Base-by-base conservation (phyloP, 768 basidiomycete species). In the Chalciporus chontae region DNA sequence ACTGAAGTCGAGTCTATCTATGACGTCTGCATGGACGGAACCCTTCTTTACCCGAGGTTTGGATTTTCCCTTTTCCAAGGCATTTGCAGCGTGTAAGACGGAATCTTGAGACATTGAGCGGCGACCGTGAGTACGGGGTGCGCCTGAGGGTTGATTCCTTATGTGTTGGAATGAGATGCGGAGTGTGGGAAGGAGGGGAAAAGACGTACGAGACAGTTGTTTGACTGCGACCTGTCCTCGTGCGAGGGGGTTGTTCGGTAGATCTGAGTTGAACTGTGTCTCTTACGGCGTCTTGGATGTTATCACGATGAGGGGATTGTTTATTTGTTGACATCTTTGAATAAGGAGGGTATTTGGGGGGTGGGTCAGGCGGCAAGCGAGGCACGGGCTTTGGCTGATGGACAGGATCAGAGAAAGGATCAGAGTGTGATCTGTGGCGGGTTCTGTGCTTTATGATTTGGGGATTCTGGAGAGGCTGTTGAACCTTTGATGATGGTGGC, bases 1-100 rank as follows among this genome's bases (percentile, higher is more conserved):
- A 15, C 87, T 87, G 52, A 81, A 87, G 71, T 93, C 90, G 51
- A 93, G 81, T 57, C 87, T 80, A 76, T 93, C 90, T 70, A 93
- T 93, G 59, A 90, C 83, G 74, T 93, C 90, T 56, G 89, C 89
- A 64, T 93, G 88, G 52, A 80, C 76, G 18, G 87, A 90, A 50
- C 83, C 81, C 71, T 90, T 91, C 79, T 78, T 80, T 57, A 72
- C 55, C 62, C 76, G 74, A 51, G 74, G 62, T 63, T 80, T 83
- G 61, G 55, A 53, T 57, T 74, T 80, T 46, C 67, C 61, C 62
- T 76, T 79, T 53, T 78, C 77, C 40, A 73, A 66, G 49, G 62
- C 62, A 37, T 68, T 69, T 44, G 68, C 67, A 26, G 68, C 67
- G 15, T 64, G 72, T 29, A 71, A 57, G 43, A 71, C 70, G 21